Percentiles rank a stretch among this genome's conserved stretches.
Evolutionary conservation across 164 flowering plant species (phyloP).

Genomic region (Umbilicus rupestris): DNA sequence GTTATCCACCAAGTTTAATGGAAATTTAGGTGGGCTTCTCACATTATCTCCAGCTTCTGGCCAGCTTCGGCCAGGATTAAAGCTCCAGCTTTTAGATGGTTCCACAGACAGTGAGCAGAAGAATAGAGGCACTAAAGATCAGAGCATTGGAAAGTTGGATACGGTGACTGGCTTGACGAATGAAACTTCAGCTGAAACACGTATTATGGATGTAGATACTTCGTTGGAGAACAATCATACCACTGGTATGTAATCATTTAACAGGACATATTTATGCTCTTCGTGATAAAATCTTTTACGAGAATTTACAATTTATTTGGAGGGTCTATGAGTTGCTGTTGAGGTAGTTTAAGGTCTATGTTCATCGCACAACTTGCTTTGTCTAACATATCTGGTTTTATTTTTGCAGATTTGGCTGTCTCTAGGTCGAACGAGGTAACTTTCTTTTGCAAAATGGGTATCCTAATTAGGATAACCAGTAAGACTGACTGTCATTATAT

Average conservation of each 20-base stretch:
- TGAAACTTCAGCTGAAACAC: conserved; percentile 71
- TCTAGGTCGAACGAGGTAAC: conserved; percentile 36
- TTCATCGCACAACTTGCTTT: neutral
- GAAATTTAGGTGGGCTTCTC: conserved; percentile 24
- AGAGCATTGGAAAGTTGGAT: conserved; percentile 5
- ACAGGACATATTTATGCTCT: no score
- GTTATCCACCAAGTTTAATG: conserved; percentile 19
- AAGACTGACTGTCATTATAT: neutral
- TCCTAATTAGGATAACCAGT: neutral
- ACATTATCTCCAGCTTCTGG: conserved; percentile 19
- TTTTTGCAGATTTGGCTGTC: conserved; percentile 36
- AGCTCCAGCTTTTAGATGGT: conserved; percentile 25
- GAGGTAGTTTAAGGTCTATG: neutral
- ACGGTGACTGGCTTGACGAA: conserved; percentile 16
- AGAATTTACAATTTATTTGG: neutral
- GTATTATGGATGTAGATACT: conserved; percentile 35
- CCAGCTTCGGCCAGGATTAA: conserved; percentile 22
- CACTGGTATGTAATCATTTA: conserved; percentile 28
- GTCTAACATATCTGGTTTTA: conserved; percentile 10
- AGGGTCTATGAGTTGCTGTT: neutral
- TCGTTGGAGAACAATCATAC: conserved; percentile 21
- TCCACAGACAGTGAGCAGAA: conserved; percentile 30
- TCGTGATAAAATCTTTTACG: no score
- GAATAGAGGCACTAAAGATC: conserved; percentile 17
- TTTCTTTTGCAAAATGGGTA: neutral